These are phyloP conservation scores for Fusarium domesticum DNA, from an alignment of 2,329 filamentous ascomycete species.

Conservation along the genomic window DNA sequence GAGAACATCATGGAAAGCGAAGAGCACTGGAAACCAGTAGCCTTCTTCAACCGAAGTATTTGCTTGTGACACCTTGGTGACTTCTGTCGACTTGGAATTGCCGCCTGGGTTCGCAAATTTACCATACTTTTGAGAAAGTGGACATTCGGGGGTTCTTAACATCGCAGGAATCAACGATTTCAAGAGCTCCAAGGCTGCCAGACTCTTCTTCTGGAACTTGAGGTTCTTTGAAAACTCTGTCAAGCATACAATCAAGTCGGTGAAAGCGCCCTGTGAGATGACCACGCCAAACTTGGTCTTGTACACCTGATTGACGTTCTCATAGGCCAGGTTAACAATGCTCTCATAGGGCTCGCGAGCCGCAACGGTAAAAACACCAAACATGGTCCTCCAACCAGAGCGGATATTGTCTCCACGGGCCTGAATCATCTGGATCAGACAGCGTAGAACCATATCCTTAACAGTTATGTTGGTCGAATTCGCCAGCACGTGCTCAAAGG, in stretches of 20 bases:
- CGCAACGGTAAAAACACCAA: constrained; percentile 95
- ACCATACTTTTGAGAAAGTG: constrained; percentile 66
- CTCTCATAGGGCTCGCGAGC: constrained; percentile 89
- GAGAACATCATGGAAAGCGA: constrained; percentile 96
- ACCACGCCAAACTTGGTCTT: constrained; percentile 93
- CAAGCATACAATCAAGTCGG: constrained; percentile 91
- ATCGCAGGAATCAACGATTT: constrained; percentile 93
- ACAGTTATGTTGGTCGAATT: constrained; percentile 89
- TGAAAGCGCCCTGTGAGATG: constrained; percentile 93
- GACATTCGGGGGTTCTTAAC: constrained; percentile 93
- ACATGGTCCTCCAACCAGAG: constrained; percentile 99
- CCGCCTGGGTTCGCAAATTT: constrained; percentile 42
- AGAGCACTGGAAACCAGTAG: constrained; percentile 97
- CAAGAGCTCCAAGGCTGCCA: constrained; percentile 91
- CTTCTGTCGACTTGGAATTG: constrained; percentile 42
- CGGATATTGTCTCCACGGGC: constrained; percentile 94
- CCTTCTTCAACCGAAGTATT: constrained; percentile 92
- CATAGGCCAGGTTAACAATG: constrained; percentile 94
- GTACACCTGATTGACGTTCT: constrained; percentile 95
- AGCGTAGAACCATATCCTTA: constrained; percentile 95
- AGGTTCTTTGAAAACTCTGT: constrained; percentile 99
- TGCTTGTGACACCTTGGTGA: constrained; percentile 55
- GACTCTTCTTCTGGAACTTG: constrained; percentile 96
- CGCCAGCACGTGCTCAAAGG: constrained; percentile 94
- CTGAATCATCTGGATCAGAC: constrained; percentile 98